phyloP scores from a whole-genome alignment of 805 yeast species.

The Teunomyces panamensis region DNA sequence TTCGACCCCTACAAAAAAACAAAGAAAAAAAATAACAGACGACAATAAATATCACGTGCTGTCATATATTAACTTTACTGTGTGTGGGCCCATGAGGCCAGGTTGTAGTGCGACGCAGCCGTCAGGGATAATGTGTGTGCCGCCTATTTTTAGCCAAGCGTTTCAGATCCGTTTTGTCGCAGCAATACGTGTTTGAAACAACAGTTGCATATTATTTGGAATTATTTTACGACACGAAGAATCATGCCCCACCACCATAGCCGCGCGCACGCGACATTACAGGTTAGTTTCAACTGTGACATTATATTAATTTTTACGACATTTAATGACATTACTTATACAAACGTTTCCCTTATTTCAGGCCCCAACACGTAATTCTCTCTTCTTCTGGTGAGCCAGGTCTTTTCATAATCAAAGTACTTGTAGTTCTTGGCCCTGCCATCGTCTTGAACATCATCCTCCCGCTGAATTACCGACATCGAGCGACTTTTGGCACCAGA shows the following conservation, averaged over 20 bases:
- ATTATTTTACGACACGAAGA: no score
- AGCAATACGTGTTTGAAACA: background rate
- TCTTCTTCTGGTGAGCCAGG: slow-evolving; percentile 48
- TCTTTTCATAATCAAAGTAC: slow-evolving; percentile 76
- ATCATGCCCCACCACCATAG: no score
- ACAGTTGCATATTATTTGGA: background rate
- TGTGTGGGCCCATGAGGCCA: no score
- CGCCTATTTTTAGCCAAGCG: background rate
- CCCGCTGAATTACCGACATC: slow-evolving; percentile 17
- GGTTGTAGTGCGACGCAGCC: no score
- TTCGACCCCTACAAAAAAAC: no score
- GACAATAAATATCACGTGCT: no score
- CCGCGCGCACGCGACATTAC: background rate
- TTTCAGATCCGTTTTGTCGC: background rate
- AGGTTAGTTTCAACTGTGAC: no score
- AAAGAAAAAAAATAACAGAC: no score
- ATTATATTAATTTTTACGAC: background rate
- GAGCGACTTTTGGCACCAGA: slow-evolving; percentile 24
- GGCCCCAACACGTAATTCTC: slow-evolving; percentile 35
- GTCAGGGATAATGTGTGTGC: no score
- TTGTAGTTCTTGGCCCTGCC: slow-evolving; percentile 54
- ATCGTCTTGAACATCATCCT: slow-evolving; percentile 29
- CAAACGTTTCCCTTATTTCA: slow-evolving; percentile 29
- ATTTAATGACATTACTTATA: background rate
- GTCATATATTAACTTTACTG: no score